phyloP scores from a whole-genome alignment of 2,329 filamentous ascomycete genomes.

The Scedosporium dehoogii region DNA sequence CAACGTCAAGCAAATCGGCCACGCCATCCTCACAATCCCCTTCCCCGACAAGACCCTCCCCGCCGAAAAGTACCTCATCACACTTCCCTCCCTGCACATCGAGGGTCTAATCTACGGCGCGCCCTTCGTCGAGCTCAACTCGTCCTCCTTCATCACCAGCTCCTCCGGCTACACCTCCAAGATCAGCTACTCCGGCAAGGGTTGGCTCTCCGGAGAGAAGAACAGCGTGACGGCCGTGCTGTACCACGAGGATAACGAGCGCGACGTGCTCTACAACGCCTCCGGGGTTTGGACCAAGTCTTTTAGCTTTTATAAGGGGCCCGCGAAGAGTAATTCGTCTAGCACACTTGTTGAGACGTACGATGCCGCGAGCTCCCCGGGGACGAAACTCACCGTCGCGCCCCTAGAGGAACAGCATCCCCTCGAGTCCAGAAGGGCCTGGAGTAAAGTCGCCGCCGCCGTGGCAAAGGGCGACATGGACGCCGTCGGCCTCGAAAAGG shows the following conservation, averaged over 20 bases:
- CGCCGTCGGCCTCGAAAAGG: conserved; percentile 65
- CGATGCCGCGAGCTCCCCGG: conserved; percentile 44
- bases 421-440: conserved; percentile 79
- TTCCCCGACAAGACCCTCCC: conserved; percentile 20
- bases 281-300: conserved; percentile 84
- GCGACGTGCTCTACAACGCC: conserved; percentile 67
- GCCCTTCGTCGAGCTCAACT: conserved; percentile 86
- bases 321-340: conserved; percentile 37
- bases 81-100: conserved; percentile 82
- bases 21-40: conserved; percentile 72
- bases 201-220: conserved; percentile 93
- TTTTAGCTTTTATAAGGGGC: conserved; percentile 66
- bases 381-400: conserved; percentile 60
- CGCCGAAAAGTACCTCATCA: conserved; percentile 75
- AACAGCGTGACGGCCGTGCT: conserved; percentile 75
- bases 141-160: conserved; percentile 73
- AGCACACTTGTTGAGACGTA: conserved; percentile 47
- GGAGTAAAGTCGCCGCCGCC: conserved; percentile 73
- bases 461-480: conserved; percentile 77
- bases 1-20: conserved; percentile 88
- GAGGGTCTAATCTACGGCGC: conserved; percentile 81
- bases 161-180: conserved; percentile 79
- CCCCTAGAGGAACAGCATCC: conserved; percentile 73
- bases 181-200: conserved; percentile 88
- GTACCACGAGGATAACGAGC: conserved; percentile 60